Percentiles rank a stretch among this genome's conserved stretches.
Evolutionary conservation across 2,329 filamentous ascomycete species (phyloP).

Genomic region (Uncinocarpus reesii): DNA sequence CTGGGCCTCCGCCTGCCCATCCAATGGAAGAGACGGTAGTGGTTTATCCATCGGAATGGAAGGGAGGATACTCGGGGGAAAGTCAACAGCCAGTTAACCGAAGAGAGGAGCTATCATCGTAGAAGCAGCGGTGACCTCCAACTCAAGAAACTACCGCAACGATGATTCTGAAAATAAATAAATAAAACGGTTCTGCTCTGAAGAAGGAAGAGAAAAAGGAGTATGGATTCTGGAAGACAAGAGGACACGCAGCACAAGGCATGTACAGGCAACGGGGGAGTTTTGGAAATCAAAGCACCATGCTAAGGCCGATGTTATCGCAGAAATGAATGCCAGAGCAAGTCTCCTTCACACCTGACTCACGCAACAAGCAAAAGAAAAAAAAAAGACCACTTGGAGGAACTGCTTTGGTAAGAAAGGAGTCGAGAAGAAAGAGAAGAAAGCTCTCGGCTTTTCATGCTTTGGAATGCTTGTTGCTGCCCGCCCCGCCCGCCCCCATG

Average conservation of each 20-base stretch:
- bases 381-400: neutral
- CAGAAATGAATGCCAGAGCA: neutral
- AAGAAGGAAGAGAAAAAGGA: neutral
- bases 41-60: constrained; percentile 6
- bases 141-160: neutral
- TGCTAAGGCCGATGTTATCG: neutral
- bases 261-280: neutral
- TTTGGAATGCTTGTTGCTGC: no score
- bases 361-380: neutral
- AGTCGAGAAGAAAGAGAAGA: constrained; percentile 3
- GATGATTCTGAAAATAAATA: neutral
- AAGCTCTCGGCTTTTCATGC: constrained; percentile 9
- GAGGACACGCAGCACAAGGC: neutral
- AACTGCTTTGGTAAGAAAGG: constrained; percentile 1
- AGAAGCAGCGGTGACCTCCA: neutral
- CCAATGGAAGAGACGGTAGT: neutral
- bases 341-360: neutral
- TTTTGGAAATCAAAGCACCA: neutral
- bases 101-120: constrained; percentile 3
- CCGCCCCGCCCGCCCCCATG: neutral
- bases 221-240: neutral
- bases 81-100: neutral
- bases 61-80: neutral
- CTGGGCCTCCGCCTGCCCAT: neutral
- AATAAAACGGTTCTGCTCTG: neutral